Conservation (phyloP, 306 rosid genomes). For the Vachellia collinsii region DNA sequence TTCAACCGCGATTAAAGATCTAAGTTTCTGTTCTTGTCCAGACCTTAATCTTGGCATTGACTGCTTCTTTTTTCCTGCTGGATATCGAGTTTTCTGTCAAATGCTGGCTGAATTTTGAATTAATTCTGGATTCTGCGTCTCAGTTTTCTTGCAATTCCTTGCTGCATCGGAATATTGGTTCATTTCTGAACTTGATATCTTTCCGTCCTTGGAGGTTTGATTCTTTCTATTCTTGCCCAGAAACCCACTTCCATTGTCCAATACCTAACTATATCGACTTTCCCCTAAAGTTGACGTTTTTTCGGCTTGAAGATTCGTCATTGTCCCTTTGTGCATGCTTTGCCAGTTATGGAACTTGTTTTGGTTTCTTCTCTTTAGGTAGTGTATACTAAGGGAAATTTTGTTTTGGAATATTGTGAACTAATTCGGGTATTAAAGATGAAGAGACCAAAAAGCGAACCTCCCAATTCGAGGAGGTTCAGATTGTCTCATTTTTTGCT, state of each 20-base stretch:
- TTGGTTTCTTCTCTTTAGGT: constrained; percentile 34
- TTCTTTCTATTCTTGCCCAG: constrained; percentile 4
- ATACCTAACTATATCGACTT: constrained; percentile 21
- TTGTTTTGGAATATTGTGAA: constrained; percentile 41
- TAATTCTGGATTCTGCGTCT: constrained; percentile 31
- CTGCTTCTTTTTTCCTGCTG: background rate
- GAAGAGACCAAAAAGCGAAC: constrained; percentile 78
- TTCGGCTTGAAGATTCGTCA: constrained; percentile 30
- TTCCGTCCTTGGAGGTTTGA: constrained; percentile 34
- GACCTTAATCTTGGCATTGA: background rate
- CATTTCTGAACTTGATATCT: constrained; percentile 43
- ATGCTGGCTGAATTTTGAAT: constrained; percentile 41
- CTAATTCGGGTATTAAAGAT: constrained; percentile 39
- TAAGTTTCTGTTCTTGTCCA: background rate
- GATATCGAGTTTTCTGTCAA: constrained; percentile 33
- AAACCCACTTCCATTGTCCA: constrained; percentile 17
- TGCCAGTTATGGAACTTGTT: constrained; percentile 30
- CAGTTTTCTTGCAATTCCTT: constrained; percentile 40
- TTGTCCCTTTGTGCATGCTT: constrained; percentile 9
- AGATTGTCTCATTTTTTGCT: constrained; percentile 76
- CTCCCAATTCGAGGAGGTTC: constrained; percentile 69
- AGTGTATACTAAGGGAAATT: constrained; percentile 34
- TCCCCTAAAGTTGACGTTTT: constrained; percentile 20
- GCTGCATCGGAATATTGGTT: constrained; percentile 41
- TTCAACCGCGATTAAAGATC: constrained; percentile 2